Evolutionary conservation across 306 rosid species (phyloP).

Genomic region (Lablab purpureus): DNA sequence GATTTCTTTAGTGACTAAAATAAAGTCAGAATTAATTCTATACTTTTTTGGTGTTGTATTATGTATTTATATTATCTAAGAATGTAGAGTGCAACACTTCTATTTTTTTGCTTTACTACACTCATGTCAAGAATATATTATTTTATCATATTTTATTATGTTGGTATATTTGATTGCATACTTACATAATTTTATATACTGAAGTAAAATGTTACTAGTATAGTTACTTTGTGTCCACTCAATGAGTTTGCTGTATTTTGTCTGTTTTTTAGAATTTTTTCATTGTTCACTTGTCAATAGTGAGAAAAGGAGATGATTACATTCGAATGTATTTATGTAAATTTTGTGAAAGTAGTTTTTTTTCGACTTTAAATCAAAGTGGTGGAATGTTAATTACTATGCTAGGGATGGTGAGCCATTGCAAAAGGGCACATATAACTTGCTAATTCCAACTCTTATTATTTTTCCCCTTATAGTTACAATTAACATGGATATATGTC

Average conservation of each 20-base stretch:
- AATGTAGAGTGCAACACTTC: not conserved
- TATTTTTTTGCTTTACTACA: not conserved
- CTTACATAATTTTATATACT: no score
- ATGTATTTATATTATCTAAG: not conserved
- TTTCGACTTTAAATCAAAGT: not conserved
- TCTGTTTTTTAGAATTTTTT: not conserved
- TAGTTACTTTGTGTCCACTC: not conserved
- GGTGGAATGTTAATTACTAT: conserved; percentile 1
- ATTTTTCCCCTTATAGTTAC: not conserved
- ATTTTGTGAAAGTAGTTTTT: not conserved
- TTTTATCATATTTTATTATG: no score
- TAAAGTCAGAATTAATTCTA: not conserved
- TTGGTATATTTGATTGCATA: no score
- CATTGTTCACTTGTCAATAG: not conserved
- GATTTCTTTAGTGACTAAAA: no score
- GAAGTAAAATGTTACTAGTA: not conserved
- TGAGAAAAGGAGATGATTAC: no score
- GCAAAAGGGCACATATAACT: not conserved
- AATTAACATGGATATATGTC: not conserved
- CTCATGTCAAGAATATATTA: no score
- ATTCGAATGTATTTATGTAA: not conserved
- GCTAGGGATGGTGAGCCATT: not conserved
- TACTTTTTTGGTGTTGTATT: not conserved
- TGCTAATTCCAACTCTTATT: not conserved
- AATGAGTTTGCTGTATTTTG: not conserved